Evolutionary conservation across 2,329 filamentous ascomycete genomes (phyloP).

Genomic region (Colletotrichum sp.): DNA sequence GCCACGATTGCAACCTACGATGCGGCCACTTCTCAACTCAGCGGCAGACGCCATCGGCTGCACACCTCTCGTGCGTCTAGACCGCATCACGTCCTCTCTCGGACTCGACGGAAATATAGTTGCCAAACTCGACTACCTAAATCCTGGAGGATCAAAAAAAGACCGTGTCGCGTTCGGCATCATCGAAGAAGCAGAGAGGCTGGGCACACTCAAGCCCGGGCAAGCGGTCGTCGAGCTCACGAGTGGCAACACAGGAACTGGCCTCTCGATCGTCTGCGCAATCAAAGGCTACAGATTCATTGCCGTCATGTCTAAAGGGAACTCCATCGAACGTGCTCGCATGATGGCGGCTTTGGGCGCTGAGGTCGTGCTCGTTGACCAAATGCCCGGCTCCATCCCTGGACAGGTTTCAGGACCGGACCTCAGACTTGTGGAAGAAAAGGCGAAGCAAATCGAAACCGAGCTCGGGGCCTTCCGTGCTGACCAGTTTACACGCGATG

Average conservation of each 20-base stretch:
- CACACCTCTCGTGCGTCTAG: not conserved
- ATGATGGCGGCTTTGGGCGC: not conserved
- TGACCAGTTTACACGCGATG: not conserved
- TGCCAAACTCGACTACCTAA: not conserved
- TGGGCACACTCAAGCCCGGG: not conserved
- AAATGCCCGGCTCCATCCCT: not conserved
- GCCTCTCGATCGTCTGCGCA: not conserved
- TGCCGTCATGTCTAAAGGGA: not conserved
- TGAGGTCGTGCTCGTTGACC: not conserved
- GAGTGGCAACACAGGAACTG: not conserved
- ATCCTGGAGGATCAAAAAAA: not conserved
- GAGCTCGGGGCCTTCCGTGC: not conserved
- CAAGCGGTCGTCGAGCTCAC: not conserved
- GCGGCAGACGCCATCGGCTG: not conserved
- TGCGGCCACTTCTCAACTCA: not conserved
- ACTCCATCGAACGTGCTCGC: not conserved
- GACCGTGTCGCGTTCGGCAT: not conserved
- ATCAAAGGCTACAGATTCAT: not conserved
- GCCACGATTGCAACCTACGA: not conserved
- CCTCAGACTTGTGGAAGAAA: not conserved
- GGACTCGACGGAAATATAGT: not conserved
- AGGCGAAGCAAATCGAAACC: not conserved
- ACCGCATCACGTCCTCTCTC: not conserved
- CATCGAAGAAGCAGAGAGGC: not conserved
- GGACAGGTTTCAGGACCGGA: not conserved